Base-by-base conservation (phyloP, 306 rosid genomes). In the Quercus parvula region DNA sequence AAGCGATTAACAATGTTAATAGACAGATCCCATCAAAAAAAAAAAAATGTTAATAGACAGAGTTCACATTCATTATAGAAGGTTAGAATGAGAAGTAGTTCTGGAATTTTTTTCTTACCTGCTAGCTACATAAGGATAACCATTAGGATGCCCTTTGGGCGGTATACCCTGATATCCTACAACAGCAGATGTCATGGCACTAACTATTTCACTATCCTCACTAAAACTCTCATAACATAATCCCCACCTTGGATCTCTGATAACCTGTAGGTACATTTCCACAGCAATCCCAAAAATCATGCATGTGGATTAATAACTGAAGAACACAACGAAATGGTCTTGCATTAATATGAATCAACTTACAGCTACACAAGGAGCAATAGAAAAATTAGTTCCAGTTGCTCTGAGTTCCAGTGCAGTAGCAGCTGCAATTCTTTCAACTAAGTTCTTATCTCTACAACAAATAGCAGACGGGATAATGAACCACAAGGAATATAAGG, bases 211-310 rank as follows among this genome's bases (percentile, higher is more conserved):
- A 61, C 96, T 86, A 78, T 90, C 92, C 87, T 94, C 97, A 71
- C 94, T 89, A 77, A 75, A 94, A 84, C 90, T 59, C 80, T 94
- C 97, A 75, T 84, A 91, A 83, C 89, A 85, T 86, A 97, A 86
- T 86, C 96, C 96, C 98, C 97, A 94, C 78, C 97, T 89, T 55
- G 97, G 98, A 84, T 94, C 97, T 90, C 79, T 92, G 81, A 86
- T 78, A 54, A 94, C 92, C 98, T 94, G 89, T 57, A 69, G 71
- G 44, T 66, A 77, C 57, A 49, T 49, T 49, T 49, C 54, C 54
- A 49, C 54, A 49, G 54, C 5, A 49, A 49, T 12, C 5, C 54
- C 54, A 49, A 3, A 46, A 49, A 3, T 49, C 13, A 49, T 49
- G 54, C 15, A 49, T 12, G 54, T 12, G 54, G 54, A 49, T 49